Evolutionary conservation across 1,284 basidiomycete genomes (phyloP), one percentile per base, ranked within the genome.

Genomic region (Pseudozyma flocculosa): DNA sequence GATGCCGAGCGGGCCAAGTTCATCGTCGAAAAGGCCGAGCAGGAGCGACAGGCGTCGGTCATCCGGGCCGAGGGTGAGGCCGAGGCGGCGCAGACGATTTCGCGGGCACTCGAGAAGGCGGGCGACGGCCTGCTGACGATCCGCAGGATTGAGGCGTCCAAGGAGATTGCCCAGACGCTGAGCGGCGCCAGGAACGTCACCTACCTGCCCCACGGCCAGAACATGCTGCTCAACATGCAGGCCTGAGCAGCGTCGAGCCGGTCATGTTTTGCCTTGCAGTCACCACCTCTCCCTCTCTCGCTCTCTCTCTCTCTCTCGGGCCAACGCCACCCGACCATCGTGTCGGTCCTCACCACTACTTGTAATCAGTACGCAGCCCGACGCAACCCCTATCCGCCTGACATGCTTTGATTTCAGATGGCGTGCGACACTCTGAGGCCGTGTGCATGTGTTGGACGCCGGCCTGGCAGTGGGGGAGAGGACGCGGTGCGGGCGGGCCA

Each of bases 1-100:
- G 89, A 89, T 87, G 76, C 54, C 57, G 95, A 99, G 81, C 86
- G 95, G 42, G 94, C 94, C 61, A 97, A 95, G 80, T 98, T 98
- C 80, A 90, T 98, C 66, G 94, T 99, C 63, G 95, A 99, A 80
- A 93, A 73, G 65, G 75, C 95, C 32, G 94, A 98, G 79, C 95
- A 99, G 88, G 95, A 98, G 80, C 87, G 93, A 54, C 94, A 98
- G 82, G 95, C 94, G 1, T 88, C 91, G 7, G 93, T 99, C 62
- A 96, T 99, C 63, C 87, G 95, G 51, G 93, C 95, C 2, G 94
- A 99, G 80, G 95, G 95, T 58, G 94, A 99, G 82, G 94, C 94
- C 4, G 93, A 98, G 81, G 95, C 94, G 10, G 74, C 74, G 14
- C 48, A 63, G 48, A 93, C 92, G 53, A 96, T 99, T 75, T 94